These are phyloP conservation scores for Aureobasidium sp. DNA, from an alignment of 2,329 filamentous ascomycete species.

Conservation along the genomic window DNA sequence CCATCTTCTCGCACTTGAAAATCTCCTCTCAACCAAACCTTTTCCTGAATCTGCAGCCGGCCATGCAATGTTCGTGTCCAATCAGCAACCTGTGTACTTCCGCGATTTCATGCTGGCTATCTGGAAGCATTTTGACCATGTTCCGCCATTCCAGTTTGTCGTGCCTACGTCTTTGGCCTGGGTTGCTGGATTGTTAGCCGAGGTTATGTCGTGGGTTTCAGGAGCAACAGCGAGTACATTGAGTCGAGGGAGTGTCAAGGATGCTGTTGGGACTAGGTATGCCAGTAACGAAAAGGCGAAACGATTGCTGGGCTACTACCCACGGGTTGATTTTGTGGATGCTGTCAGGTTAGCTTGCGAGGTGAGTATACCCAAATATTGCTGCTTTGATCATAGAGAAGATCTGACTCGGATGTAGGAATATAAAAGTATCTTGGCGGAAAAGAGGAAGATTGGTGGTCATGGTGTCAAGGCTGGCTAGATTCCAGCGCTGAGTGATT, in stretches of 20 bases:
- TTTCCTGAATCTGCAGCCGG: slow-evolving; percentile 54
- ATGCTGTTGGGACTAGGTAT: slow-evolving; percentile 46
- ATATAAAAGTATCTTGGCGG: slow-evolving; percentile 18
- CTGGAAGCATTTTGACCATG: slow-evolving; percentile 55
- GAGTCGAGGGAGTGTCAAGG: slow-evolving; percentile 45
- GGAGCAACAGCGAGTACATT: slow-evolving; percentile 36
- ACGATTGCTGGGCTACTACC: slow-evolving; percentile 43
- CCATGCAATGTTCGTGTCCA: slow-evolving; percentile 83
- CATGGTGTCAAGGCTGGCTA: not conserved
- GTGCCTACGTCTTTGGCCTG: slow-evolving; percentile 43
- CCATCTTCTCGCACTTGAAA: slow-evolving; percentile 70
- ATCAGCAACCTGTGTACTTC: slow-evolving; percentile 80
- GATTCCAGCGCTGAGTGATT: not conserved
- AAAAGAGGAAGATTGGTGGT: not conserved
- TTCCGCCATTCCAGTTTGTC: slow-evolving; percentile 39
- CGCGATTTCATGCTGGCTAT: slow-evolving; percentile 79
- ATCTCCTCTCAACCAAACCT: slow-evolving; percentile 47
- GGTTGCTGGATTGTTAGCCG: slow-evolving; percentile 37
- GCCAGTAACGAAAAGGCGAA: slow-evolving; percentile 44
- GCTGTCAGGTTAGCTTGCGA: slow-evolving; percentile 42
- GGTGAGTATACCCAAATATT: slow-evolving; percentile 15
- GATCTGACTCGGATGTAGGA: slow-evolving; percentile 12
- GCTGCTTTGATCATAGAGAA: not conserved
- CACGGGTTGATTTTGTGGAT: slow-evolving; percentile 42
- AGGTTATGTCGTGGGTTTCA: slow-evolving; percentile 39